Conservation (phyloP, 1,284 basidiomycete species). For the Melampsora americana region DNA sequence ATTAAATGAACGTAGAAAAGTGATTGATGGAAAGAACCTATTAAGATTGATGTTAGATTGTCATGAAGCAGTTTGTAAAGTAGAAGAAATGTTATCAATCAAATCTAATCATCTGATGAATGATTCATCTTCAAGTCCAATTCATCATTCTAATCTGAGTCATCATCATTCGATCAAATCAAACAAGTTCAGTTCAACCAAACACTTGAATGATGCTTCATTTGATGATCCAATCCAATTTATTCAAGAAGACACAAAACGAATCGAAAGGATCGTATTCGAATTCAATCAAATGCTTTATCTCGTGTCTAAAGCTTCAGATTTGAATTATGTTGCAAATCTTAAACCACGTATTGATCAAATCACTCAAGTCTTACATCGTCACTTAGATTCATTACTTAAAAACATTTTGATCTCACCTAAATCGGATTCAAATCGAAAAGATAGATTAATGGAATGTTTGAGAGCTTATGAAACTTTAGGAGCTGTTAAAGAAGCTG, state of each 20-base stretch:
- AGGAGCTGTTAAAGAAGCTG: slow-evolving; percentile 24
- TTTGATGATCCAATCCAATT: slow-evolving; percentile 6
- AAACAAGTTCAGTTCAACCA: neutral
- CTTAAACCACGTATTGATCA: slow-evolving; percentile 30
- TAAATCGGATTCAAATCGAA: slow-evolving; percentile 17
- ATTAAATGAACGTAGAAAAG: slow-evolving; percentile 33
- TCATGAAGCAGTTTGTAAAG: slow-evolving; percentile 30
- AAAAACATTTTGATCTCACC: slow-evolving; percentile 18
- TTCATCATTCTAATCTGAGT: neutral
- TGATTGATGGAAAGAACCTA: slow-evolving; percentile 37
- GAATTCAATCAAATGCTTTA: slow-evolving; percentile 42
- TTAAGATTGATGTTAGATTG: slow-evolving; percentile 39
- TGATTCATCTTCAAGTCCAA: neutral
- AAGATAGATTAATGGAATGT: slow-evolving; percentile 33
- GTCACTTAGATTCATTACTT: slow-evolving; percentile 22
- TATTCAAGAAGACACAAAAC: slow-evolving; percentile 22
- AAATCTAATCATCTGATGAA: neutral
- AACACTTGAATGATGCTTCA: slow-evolving; percentile 14
- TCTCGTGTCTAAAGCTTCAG: slow-evolving; percentile 28
- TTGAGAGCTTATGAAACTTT: slow-evolving; percentile 38
- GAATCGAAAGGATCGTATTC: slow-evolving; percentile 26
- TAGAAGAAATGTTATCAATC: slow-evolving; percentile 39
- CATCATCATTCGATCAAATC: slow-evolving; percentile 8
- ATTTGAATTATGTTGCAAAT: slow-evolving; percentile 16
- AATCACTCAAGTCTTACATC: slow-evolving; percentile 37